Evolutionary conservation across 1,139 yeast genomes (phyloP).

Genomic region (Meyerozyma carpophila): DNA sequence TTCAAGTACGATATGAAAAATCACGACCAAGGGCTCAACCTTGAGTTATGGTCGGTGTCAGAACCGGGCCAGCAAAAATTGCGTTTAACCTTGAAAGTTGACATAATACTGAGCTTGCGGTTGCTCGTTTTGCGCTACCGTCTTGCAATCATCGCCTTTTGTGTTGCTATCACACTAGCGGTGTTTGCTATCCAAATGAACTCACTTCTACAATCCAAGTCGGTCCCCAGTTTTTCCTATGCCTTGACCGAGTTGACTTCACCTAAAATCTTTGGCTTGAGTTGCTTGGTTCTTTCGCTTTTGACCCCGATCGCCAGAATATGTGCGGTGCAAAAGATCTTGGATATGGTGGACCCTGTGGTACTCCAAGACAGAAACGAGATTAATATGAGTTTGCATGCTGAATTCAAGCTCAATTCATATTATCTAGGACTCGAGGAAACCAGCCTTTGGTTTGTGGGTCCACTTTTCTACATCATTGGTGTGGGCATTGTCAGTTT

Average conservation of each 20-base stretch:
- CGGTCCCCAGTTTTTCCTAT: conserved; percentile 47
- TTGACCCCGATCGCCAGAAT: conserved; percentile 33
- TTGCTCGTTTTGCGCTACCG: conserved; percentile 59
- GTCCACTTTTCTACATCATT: conserved; percentile 50
- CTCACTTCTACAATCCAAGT: conserved; percentile 28
- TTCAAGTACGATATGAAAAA: conserved; percentile 20
- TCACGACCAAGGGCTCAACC: conserved; percentile 23
- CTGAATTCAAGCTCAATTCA: conserved; percentile 23
- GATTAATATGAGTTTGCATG: conserved; percentile 20
- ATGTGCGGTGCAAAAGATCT: conserved; percentile 14
- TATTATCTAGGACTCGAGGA: conserved; percentile 69
- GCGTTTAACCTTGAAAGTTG: conserved; percentile 32
- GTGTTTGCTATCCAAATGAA: conserved; percentile 44
- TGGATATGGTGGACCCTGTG: conserved; percentile 52
- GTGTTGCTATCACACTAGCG: conserved; percentile 43
- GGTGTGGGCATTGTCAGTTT: conserved; percentile 25
- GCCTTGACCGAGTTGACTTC: conserved; percentile 33
- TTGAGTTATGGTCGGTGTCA: conserved; percentile 42
- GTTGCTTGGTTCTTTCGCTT: conserved; percentile 16
- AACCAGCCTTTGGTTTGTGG: conserved; percentile 48
- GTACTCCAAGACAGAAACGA: conserved; percentile 36
- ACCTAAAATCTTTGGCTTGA: conserved; percentile 15
- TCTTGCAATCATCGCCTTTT: conserved; percentile 54
- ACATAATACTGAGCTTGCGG: conserved; percentile 42
- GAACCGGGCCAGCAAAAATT: conserved; percentile 17